phyloP scores from a whole-genome alignment of 108 stramenopile species.

The Nitzschia sp. region DNA sequence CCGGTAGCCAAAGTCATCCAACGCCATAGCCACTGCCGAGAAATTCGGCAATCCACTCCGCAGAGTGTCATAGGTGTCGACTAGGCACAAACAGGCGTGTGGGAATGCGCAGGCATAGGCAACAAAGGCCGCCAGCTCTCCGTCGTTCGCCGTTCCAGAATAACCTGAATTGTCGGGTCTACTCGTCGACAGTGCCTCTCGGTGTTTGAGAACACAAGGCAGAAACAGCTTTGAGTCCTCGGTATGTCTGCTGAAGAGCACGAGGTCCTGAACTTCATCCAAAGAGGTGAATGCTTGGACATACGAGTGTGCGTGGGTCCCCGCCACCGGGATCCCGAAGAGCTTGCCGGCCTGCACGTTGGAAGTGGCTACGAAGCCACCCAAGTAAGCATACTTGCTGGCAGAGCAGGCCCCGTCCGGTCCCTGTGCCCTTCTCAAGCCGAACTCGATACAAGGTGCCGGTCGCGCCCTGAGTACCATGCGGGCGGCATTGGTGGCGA shows the following conservation, averaged over 20 bases:
- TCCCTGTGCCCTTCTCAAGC: constrained; percentile 96
- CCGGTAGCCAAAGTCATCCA: constrained; percentile 87
- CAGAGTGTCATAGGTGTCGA: constrained; percentile 98
- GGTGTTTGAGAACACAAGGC: constrained; percentile 57
- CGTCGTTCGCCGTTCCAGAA: constrained; percentile 75
- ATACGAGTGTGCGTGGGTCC: constrained; percentile 98
- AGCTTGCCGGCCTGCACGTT: constrained; percentile 95
- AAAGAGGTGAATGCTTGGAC: constrained; percentile 84
- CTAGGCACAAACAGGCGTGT: constrained; percentile 87
- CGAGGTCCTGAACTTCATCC: constrained; percentile 62
- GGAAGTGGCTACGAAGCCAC: constrained; percentile 95
- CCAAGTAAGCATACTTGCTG: constrained; percentile 89
- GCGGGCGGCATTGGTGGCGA: constrained; percentile 97
- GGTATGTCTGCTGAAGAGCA: constrained; percentile 37
- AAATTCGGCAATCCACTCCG: constrained; percentile 93
- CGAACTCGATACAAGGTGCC: constrained; percentile 91
- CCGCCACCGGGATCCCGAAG: constrained; percentile 77
- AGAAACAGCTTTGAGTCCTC: constrained; percentile 41
- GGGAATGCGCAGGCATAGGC: constrained; percentile 96
- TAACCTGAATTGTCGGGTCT: background rate
- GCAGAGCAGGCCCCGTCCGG: constrained; percentile 95
- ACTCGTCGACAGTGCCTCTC: constrained; percentile 26
- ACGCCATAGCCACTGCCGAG: constrained; percentile 83
- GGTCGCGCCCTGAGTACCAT: constrained; percentile 89
- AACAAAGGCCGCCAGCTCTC: constrained; percentile 97